Conservation (phyloP, 371 early-diverging fungal species). For the Mucor velutinosus region DNA sequence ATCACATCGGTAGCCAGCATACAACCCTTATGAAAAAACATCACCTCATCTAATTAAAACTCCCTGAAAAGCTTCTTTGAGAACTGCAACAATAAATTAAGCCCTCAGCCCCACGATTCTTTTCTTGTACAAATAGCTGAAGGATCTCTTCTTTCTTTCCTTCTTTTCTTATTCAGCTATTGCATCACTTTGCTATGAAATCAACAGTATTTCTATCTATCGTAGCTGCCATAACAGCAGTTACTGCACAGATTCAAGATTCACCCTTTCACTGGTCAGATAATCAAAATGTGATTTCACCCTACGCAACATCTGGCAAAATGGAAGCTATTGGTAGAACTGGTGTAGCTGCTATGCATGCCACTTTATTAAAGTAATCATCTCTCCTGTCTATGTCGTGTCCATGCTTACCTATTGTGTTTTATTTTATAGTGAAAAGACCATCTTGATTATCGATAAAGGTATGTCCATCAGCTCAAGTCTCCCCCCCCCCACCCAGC, state of each 20-base stretch:
- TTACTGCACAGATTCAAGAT: conserved; percentile 6
- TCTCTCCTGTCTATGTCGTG: neutral
- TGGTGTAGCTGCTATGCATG: conserved; percentile 56
- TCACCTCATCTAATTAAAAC: conserved; percentile 9
- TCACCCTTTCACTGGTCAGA: conserved; percentile 43
- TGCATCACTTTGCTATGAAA: conserved; percentile 13
- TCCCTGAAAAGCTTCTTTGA: neutral
- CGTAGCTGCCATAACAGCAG: conserved; percentile 8
- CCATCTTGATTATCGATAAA: conserved; percentile 50
- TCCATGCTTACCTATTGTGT: neutral
- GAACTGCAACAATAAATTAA: neutral
- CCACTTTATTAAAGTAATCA: conserved; percentile 40
- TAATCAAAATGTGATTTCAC: conserved; percentile 37
- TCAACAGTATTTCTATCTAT: conserved; percentile 17
- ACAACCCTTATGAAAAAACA: neutral
- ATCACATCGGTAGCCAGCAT: neutral
- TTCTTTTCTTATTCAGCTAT: conserved; percentile 3
- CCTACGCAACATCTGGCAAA: conserved; percentile 42
- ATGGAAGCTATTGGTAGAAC: conserved; percentile 52
- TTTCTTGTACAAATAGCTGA: neutral
- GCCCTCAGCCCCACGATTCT: conserved; percentile 7
- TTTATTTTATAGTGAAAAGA: conserved; percentile 34
- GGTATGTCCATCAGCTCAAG: conserved; percentile 25
- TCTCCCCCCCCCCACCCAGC: too few relatives aligned
- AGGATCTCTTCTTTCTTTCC: neutral